Percentiles rank a stretch among this genome's conserved stretches.
Conservation (phyloP, 2,329 filamentous ascomycete species). For the Neopestalotiopsis rosae region DNA sequence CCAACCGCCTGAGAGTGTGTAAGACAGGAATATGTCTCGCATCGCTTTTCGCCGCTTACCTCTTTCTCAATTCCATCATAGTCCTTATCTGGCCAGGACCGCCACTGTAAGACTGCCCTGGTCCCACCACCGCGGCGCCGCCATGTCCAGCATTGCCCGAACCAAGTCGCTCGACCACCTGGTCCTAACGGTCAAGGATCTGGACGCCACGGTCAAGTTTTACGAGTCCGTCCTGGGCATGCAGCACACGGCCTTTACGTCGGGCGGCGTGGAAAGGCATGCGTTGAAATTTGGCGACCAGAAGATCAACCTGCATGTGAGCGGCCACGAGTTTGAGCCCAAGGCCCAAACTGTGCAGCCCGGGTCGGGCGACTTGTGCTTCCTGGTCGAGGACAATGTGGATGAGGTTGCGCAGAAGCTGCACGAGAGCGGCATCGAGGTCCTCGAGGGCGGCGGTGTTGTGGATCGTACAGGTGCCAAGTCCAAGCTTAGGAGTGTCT, state of each 20-base stretch:
- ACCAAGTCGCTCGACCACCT: slow-evolving; percentile 62
- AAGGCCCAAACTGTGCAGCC: slow-evolving; percentile 59
- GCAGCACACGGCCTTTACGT: slow-evolving; percentile 56
- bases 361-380: slow-evolving; percentile 65
- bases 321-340: slow-evolving; percentile 63
- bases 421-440: slow-evolving; percentile 49
- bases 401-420: slow-evolving; percentile 49
- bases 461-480: slow-evolving; percentile 61
- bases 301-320: slow-evolving; percentile 67
- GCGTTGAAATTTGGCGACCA: slow-evolving; percentile 62
- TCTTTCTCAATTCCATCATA: background rate
- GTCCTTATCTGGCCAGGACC: background rate
- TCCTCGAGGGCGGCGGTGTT: slow-evolving; percentile 54
- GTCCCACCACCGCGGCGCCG: background rate
- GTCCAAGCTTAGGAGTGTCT: slow-evolving; percentile 61
- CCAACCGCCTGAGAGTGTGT: too few relatives aligned
- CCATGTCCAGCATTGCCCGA: slow-evolving; percentile 16
- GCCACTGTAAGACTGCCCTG: background rate
- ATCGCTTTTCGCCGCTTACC: background rate
- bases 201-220: slow-evolving; percentile 56
- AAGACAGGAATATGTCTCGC: too few relatives aligned
- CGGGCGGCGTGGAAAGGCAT: slow-evolving; percentile 44
- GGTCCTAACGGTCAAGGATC: slow-evolving; percentile 61
- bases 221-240: slow-evolving; percentile 63
- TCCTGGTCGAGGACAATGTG: slow-evolving; percentile 58